A percentile compares a stretch with the other conserved stretches of the same genome.
Evolutionary conservation across 257 asterid genomes (phyloP).

Genomic region (Nicotiana benthamiana): DNA sequence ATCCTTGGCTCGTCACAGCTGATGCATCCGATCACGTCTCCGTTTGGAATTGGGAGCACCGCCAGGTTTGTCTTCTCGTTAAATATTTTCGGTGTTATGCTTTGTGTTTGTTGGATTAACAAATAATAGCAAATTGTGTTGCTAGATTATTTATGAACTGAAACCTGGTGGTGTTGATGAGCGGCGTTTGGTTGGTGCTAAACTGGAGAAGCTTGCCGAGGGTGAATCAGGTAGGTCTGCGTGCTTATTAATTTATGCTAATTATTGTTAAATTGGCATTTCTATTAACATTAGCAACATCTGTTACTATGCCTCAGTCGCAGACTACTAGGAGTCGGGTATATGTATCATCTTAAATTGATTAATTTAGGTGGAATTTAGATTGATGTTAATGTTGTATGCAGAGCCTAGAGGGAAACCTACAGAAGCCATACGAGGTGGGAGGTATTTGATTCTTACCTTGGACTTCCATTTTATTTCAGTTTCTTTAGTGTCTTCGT

Average conservation of each 20-base stretch:
- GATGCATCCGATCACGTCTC: slow-evolving; percentile 99
- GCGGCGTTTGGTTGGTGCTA: slow-evolving; percentile 98
- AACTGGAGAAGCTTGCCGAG: slow-evolving; percentile 93
- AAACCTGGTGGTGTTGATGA: slow-evolving; percentile 98
- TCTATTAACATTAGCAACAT: background rate
- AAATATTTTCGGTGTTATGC: background rate
- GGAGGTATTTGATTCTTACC: slow-evolving; percentile 52
- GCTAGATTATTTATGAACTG: slow-evolving; percentile 87
- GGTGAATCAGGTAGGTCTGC: slow-evolving; percentile 67
- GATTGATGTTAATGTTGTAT: background rate
- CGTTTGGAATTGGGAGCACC: slow-evolving; percentile 99
- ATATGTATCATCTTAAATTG: background rate
- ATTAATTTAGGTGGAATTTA: background rate
- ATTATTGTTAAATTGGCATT: background rate
- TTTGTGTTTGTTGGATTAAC: background rate
- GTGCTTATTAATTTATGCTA: background rate
- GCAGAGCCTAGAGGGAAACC: slow-evolving; percentile 86
- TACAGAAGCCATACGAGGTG: slow-evolving; percentile 95
- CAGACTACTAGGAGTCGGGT: background rate
- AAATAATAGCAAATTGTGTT: background rate
- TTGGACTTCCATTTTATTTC: background rate
- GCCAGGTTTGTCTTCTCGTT: slow-evolving; percentile 49
- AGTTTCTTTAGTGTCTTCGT: background rate
- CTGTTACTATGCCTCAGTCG: background rate
- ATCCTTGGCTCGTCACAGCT: slow-evolving; percentile 96